Conservation (phyloP, 2,329 filamentous ascomycete genomes). For the Myriosclerotinia scirpicola region DNA sequence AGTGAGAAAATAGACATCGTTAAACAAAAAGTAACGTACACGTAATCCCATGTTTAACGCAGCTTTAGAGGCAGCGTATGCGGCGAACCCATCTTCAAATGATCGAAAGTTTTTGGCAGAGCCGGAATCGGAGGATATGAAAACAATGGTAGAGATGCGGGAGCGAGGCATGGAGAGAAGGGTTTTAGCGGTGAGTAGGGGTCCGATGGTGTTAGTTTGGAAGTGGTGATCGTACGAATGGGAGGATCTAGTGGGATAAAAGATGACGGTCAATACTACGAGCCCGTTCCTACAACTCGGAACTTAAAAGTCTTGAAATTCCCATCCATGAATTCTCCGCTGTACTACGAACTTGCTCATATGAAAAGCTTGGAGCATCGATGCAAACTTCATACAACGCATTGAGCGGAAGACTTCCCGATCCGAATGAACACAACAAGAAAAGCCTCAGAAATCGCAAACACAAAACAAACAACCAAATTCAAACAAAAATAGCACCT, state of each 20-base stretch:
- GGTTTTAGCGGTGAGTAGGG: slow-evolving; percentile 56
- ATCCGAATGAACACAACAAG: not conserved
- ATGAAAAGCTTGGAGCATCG: no score
- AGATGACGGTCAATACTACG: not conserved
- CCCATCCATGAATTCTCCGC: not conserved
- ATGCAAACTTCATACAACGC: not conserved
- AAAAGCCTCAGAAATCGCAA: not conserved
- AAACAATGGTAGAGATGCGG: slow-evolving; percentile 46
- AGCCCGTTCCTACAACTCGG: not conserved
- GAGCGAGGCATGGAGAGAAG: slow-evolving; percentile 42
- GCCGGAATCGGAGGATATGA: slow-evolving; percentile 59
- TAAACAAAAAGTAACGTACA: not conserved
- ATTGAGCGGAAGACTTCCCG: not conserved
- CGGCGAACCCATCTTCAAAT: slow-evolving; percentile 58
- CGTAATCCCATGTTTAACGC: slow-evolving; percentile 57
- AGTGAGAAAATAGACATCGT: not conserved
- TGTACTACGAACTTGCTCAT: not conserved
- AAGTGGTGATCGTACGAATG: slow-evolving; percentile 55
- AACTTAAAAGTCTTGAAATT: no score
- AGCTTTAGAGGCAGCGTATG: slow-evolving; percentile 57
- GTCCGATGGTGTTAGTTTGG: slow-evolving; percentile 58
- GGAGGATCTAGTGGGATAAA: slow-evolving; percentile 47
- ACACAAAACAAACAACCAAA: not conserved
- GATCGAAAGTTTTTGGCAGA: slow-evolving; percentile 52
- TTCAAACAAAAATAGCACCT: not conserved